Conservation (phyloP, 305 asterid species). For the Solanum aculeatissimum region DNA sequence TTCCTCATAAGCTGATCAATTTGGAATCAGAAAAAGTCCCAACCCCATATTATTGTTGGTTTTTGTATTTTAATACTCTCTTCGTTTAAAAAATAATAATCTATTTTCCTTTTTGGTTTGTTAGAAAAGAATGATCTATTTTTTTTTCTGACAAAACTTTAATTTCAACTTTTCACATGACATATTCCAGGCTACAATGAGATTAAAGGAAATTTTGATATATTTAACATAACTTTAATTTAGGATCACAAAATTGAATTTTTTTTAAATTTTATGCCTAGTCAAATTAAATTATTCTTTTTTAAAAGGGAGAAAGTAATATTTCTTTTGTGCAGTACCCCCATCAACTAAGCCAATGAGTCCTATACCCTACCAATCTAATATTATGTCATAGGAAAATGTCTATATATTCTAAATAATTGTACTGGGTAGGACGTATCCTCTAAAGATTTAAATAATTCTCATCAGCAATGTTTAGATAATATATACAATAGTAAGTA, state of each 20-base stretch:
- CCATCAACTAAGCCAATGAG: background rate
- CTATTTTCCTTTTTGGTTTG: too few relatives aligned
- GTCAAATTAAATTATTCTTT: too few relatives aligned
- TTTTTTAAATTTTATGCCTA: too few relatives aligned
- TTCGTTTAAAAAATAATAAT: too few relatives aligned
- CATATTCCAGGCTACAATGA: too few relatives aligned
- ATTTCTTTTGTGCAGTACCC: background rate
- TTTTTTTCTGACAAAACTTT: too few relatives aligned
- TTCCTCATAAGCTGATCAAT: background rate
- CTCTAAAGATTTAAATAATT: background rate
- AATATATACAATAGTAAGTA: background rate
- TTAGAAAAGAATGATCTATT: too few relatives aligned
- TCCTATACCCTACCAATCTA: background rate
- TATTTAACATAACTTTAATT: too few relatives aligned
- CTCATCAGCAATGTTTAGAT: background rate
- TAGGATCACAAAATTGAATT: too few relatives aligned
- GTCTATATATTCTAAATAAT: background rate
- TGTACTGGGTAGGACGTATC: slow-evolving; percentile 1
- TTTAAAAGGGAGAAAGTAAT: too few relatives aligned
- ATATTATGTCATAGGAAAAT: background rate
- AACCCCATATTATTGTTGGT: background rate
- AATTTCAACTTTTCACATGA: too few relatives aligned
- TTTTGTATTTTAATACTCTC: background rate
- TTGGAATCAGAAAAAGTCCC: background rate
- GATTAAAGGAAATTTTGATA: too few relatives aligned